Conservation (phyloP, 2,329 filamentous ascomycete species). For the Fusarium agapanthi region DNA sequence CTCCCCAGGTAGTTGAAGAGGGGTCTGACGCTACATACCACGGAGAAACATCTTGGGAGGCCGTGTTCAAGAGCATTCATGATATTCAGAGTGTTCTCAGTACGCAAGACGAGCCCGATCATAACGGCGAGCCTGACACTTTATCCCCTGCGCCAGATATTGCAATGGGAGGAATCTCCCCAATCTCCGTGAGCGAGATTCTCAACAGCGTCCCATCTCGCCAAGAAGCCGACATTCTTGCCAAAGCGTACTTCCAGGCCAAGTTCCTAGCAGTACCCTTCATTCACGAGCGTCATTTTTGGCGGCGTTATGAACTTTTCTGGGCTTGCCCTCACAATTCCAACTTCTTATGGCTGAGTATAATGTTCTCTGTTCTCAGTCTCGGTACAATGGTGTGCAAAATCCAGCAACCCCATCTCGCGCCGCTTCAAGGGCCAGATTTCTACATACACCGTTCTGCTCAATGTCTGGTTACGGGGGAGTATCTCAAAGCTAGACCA, state of each 20-base stretch:
- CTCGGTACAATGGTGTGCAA: constrained; percentile 51
- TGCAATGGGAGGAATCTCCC: constrained; percentile 43
- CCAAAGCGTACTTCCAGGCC: constrained; percentile 51
- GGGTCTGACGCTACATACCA: constrained; percentile 42
- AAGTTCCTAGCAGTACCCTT: constrained; percentile 51
- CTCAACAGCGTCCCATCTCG: constrained; percentile 48
- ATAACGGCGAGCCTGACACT: not conserved
- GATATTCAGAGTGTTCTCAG: constrained; percentile 52
- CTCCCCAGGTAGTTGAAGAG: constrained; percentile 2
- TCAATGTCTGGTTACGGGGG: constrained; percentile 58
- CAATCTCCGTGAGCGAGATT: constrained; percentile 46
- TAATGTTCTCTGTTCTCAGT: constrained; percentile 58
- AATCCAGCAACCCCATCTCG: constrained; percentile 39
- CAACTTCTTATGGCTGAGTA: constrained; percentile 60
- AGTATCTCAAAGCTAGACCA: constrained; percentile 55
- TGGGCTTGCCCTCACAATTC: constrained; percentile 53
- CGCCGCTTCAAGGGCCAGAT: constrained; percentile 37
- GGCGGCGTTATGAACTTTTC: constrained; percentile 58
- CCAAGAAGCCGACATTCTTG: constrained; percentile 48
- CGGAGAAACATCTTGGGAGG: constrained; percentile 53
- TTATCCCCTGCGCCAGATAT: constrained; percentile 42
- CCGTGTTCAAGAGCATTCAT: constrained; percentile 53
- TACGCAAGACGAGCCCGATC: constrained; percentile 16
- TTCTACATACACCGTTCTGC: constrained; percentile 51
- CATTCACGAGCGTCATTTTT: constrained; percentile 56